Base-by-base conservation (phyloP, 768 basidiomycete genomes). In the Lactarius sanguifluus region DNA sequence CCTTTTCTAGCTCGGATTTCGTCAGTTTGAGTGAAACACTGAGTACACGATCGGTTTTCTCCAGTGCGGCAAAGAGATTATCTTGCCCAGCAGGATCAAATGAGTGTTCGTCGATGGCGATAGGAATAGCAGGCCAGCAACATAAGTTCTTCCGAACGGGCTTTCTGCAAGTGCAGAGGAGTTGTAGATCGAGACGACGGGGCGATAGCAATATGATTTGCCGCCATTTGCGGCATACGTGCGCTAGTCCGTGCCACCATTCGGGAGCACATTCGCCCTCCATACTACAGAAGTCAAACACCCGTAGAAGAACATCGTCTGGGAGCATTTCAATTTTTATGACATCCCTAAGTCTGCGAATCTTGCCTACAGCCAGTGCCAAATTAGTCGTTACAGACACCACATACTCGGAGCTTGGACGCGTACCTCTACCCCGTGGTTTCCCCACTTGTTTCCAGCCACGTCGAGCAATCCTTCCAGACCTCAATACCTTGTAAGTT, bases 151-250 rank as follows among this genome's bases (percentile, higher is more conserved):
- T 16, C 45, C 18, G 28, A 1, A 64, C 56, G 18, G 34, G 57
- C 9, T 23, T 64, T 25, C 10, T 43, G 16, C 1, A 1, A 9
- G 30, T 59, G 30, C 50, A 59, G 23, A 32, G 13, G 16, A 64
- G 58, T 12, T 13, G 15, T 20, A 59, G 13, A 5, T 59, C 7
- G 3, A 64, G 64, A 32, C 28, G 40, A 13, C n/a, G 64, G 0
- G 64, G 58, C 0, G 45, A 64, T 18, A 18, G 13, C 10, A 59
- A 20, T 2, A 59, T 36, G n/a, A 59, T 5, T 18, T 43, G 7
- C 9, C 52, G 38, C 64, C 64, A 64, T 25, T 28, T 40, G 52
- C 28, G 64, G 58, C 64, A 54, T 9, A 64, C 58, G 13, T 43
- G 64, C 38, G 32, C 58, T 28, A 59, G n/a, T 3, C 10, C 9